Base-by-base conservation (phyloP, 2,329 filamentous ascomycete species). In the Ceratocystis ficicola region DNA sequence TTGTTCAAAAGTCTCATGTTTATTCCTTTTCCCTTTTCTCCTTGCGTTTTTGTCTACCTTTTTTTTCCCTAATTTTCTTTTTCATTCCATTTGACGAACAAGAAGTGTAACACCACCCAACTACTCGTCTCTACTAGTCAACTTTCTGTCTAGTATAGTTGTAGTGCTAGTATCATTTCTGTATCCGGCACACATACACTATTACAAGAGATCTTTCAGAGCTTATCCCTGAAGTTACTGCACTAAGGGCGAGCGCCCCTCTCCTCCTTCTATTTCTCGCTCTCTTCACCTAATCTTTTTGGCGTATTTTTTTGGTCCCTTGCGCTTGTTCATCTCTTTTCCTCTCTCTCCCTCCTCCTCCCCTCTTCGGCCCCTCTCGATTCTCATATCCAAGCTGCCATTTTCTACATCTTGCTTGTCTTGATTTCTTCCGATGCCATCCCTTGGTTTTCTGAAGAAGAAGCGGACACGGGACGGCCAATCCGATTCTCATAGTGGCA, bases 361-460 rank as follows among this genome's bases (percentile, higher is more conserved):
- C 10, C 32, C 12, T 36, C 8, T 36, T 36, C 2, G 32, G 1
- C 32, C 10, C 59, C 55, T 65, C 36, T 36, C 15, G 44, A n/a
- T 12, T 52, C 52, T 60, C 44, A 25, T 22, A 20, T 22, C 61
- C 44, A 57, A 63, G 30, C 65, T 67, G 32, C 66, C 62, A 52
- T 65, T 62, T 66, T 66, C 66, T 62, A 66, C 71, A 65, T 69
- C 50, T 41, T 64, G 48, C 46, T 57, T 59, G 60, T 62, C 61
- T 52, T 63, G 60, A 28, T 28, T 63, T 66, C 59, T 65, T 70
- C 75, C 73, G 74, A 97, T 99, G 94, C 94, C 92, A 86, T 89
- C 85, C 77, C 84, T 96, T 81, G 90, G 90, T 77, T 91, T 96
- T 75, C 85, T 97, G 75, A 96, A 96, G 84, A 97, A 96, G 85